Base-by-base conservation (phyloP, 1,139 yeast species). In the Entelexis paramagnoliae region DNA sequence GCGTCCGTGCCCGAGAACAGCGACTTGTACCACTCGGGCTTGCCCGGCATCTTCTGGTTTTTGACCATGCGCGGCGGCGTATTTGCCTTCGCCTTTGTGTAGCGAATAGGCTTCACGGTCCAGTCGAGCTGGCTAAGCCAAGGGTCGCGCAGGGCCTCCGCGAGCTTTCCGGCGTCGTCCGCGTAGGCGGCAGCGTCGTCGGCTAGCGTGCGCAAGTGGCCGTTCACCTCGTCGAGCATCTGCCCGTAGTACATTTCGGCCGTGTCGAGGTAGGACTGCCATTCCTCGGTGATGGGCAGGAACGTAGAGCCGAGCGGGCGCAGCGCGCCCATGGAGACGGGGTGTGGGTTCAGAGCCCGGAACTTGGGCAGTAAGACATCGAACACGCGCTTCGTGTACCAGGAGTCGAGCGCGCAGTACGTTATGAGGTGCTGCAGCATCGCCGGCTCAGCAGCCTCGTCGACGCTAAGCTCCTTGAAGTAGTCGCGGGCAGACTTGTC, bases 61-160 rank as follows among this genome's bases (percentile, higher is more conserved):
- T 88, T 86, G 26, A 64, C 65, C 4, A 61, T 64, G 16, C 68
- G 55, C 6, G 64, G 62, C 5, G 63, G 65, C 8, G 65, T 66
- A n/a, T 71, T 75, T 0, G 86, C 86, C 4, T 94, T 95, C 38
- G 78, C 75, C 64, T 86, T 88, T 17, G 81, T 84, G 50, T 79
- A 61, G 53, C 79, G 75, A 0, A 75, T 67, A 1, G 84, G 82
- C 46, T 74, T 74, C 2, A 81, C 70, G 0, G 79, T 75, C 99
- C 99, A 93, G 64, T 93, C 88, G 54, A 93, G 71, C 65, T 93
- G 98, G 4, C 74, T 72, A 36, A 89, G 70, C 98, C 98, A 93
- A 0, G 95, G 95, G 11, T 64, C 62, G 38, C 60, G 51, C 36
- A 60, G 62, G 2, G 50, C 54, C 0, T 69, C 65, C 7, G 62